Evolutionary conservation across 2,329 filamentous ascomycete genomes (phyloP), one percentile per base, ranked within the genome.

Genomic region (Annulohypoxylon truncatum): DNA sequence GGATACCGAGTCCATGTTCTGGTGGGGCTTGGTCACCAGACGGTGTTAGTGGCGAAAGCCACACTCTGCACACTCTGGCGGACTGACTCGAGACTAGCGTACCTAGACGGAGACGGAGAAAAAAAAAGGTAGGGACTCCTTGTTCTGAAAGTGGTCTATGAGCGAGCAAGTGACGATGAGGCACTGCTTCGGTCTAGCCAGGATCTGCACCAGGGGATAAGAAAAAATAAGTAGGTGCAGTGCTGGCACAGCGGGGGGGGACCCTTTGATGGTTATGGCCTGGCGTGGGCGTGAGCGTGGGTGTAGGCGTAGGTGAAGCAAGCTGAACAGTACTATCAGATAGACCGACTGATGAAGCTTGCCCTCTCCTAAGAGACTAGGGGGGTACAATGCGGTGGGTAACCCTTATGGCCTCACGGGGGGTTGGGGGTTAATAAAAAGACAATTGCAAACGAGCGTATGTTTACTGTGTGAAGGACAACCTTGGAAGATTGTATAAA

Each of bases 11-110:
- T 68, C 64, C 63, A 67, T 64, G 67, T 71, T 65, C 67, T 71
- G 60, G 73, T 74, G 73, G 73, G 73, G 72, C 72, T 67, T 67
- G 73, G 73, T 74, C 73, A 74, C 69, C 72, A 69, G 73, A 73
- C 64, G 71, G 71, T 72, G 63, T 73, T 74, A 74, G 73, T 74
- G 73, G 73, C 73, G 58, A 74, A 73, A 74, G 73, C 72, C 73
- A 74, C 73, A 66, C 60, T 66, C 63, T 42, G 18, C 38, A 42
- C 38, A 22, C 38, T 42, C 38, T 42, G 38, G 66, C 56, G 64
- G 61, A 70, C 70, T 71, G 73, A 74, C 73, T 74, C 69, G 71
- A 68, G 66, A 72, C 71, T 73, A 73, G 68, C 55, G 63, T 71
- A 70, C 59, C 61, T 67, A 53, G 51, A 61, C 20, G 18, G 62